A percentile compares a stretch with the other conserved stretches of the same genome.
Conservation (phyloP, 1,284 basidiomycete species). For the Boletellus dicymbophilus region DNA sequence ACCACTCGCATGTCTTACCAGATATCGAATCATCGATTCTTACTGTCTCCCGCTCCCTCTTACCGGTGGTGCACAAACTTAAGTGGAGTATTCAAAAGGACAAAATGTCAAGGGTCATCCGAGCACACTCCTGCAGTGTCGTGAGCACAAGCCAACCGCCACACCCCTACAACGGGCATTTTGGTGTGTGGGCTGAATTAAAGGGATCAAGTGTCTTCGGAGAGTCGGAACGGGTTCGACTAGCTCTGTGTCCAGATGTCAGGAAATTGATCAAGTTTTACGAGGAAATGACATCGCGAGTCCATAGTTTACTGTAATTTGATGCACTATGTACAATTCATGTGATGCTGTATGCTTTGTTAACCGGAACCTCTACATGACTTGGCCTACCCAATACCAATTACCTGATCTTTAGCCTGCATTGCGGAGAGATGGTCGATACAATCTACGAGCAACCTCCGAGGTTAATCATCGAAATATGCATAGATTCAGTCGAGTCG, state of each 20-base stretch:
- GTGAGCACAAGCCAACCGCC: conserved; percentile 22
- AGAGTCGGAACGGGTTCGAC: conserved; percentile 62
- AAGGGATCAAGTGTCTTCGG: conserved; percentile 48
- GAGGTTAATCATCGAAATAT: conserved; percentile 62
- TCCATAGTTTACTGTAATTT: background rate
- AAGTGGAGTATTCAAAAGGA: conserved; percentile 60
- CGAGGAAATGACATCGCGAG: conserved; percentile 41
- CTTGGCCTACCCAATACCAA: too few relatives aligned
- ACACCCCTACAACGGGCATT: conserved; percentile 31
- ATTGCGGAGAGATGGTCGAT: conserved; percentile 12
- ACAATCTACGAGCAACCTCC: conserved; percentile 2
- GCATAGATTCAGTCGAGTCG: conserved; percentile 78
- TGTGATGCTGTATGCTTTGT: too few relatives aligned
- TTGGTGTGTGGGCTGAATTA: conserved; percentile 56
- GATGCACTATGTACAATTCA: background rate
- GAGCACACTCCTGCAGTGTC: conserved; percentile 35
- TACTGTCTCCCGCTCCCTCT: conserved; percentile 41
- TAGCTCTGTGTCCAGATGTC: conserved; percentile 67
- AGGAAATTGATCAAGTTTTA: conserved; percentile 58
- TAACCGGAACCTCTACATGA: too few relatives aligned
- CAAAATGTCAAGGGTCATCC: conserved; percentile 52
- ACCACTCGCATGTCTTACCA: conserved; percentile 41
- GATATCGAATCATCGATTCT: conserved; percentile 38
- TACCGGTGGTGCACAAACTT: conserved; percentile 43
- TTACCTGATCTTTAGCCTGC: too few relatives aligned